A percentile compares a stretch with the other conserved stretches of the same genome.
These are phyloP conservation scores for Heliocybe sulcata DNA, from an alignment of 1,284 basidiomycete species.

Conservation along the genomic window DNA sequence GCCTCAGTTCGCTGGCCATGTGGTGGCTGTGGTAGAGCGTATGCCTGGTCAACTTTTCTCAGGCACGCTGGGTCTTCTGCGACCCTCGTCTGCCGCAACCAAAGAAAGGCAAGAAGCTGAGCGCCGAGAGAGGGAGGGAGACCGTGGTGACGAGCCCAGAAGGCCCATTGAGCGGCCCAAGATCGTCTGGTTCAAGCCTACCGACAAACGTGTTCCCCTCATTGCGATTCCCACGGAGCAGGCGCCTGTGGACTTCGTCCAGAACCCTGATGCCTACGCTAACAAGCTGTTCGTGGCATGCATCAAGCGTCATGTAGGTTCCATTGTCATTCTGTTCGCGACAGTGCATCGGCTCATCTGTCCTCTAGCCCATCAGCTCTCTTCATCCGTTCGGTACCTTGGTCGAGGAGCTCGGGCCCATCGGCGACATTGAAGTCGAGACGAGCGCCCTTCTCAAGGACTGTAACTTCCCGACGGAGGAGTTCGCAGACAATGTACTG, in stretches of 20 bases:
- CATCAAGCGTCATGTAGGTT: conserved; percentile 89
- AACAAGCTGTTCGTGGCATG: conserved; percentile 95
- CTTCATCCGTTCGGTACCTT: conserved; percentile 98
- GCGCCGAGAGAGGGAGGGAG: conserved; percentile 91
- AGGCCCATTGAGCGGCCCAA: conserved; percentile 87
- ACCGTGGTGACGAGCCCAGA: conserved; percentile 75
- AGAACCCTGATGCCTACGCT: conserved; percentile 87
- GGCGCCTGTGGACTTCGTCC: conserved; percentile 93
- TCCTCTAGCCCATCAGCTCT: conserved; percentile 76
- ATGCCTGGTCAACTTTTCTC: conserved; percentile 99
- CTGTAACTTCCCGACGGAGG: conserved; percentile 95
- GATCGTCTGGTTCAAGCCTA: conserved; percentile 99
- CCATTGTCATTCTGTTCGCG: conserved; percentile 2
- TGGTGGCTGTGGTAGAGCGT: conserved; percentile 96
- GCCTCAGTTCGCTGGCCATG: conserved; percentile 94
- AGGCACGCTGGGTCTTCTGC: conserved; percentile 90
- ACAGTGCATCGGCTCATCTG: conserved; percentile 6
- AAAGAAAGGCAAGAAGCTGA: conserved; percentile 99
- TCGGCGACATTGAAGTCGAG: conserved; percentile 96
- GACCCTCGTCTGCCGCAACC: conserved; percentile 95
- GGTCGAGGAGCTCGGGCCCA: conserved; percentile 97
- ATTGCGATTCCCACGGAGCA: conserved; percentile 99
- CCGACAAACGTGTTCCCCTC: conserved; percentile 97
- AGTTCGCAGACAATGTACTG: conserved; percentile 88
- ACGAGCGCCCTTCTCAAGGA: conserved; percentile 97